Conservation (phyloP, 225 moss, liverwort and hornwort species). For the Lunularia cruciata region DNA sequence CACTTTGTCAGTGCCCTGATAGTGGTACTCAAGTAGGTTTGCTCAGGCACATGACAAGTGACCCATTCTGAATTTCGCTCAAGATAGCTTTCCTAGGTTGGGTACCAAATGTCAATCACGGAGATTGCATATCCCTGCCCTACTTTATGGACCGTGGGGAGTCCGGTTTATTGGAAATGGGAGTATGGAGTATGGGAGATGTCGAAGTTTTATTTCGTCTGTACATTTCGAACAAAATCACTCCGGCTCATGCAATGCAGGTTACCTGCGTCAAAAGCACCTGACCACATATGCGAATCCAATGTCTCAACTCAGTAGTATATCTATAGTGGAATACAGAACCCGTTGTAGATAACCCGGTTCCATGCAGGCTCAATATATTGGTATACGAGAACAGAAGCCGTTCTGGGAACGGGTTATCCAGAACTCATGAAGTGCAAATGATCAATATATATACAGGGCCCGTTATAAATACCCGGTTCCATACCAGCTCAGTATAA, state of each 20-base stretch:
- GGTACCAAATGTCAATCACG: neutral
- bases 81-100: neutral
- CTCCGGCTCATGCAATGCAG: neutral
- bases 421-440: too few relatives aligned
- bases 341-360: too few relatives aligned
- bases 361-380: too few relatives aligned
- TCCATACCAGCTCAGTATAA: too few relatives aligned
- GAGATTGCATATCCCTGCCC: too few relatives aligned
- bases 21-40: neutral
- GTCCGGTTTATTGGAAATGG: neutral
- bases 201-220: neutral
- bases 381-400: too few relatives aligned
- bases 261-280: neutral
- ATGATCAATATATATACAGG: too few relatives aligned
- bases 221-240: neutral
- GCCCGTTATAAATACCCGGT: too few relatives aligned
- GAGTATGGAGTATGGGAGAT: neutral
- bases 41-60: constrained; percentile 8
- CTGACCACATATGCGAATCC: neutral
- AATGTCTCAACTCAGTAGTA: neutral
- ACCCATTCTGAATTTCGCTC: neutral
- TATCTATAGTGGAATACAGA: too few relatives aligned
- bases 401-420: too few relatives aligned
- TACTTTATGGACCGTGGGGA: neutral
- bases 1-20: neutral